Evolutionary conservation across 2,329 filamentous ascomycete species (phyloP), one percentile per base, ranked within the genome.

Genomic region (Nothopassalora personata): DNA sequence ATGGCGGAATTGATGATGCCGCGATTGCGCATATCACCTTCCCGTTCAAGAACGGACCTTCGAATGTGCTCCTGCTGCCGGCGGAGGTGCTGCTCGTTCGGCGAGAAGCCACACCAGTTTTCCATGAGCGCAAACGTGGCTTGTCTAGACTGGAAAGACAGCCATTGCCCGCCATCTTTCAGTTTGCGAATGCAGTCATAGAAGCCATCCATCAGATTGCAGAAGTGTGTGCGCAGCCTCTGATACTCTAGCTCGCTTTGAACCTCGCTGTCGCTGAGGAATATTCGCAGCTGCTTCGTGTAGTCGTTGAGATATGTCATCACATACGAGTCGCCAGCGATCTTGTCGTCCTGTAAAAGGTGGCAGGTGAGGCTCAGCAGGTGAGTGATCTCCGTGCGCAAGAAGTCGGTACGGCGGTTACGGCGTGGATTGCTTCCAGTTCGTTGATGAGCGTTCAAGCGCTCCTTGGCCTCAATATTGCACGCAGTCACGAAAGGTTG

Each of bases 31-130:
- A 87, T 75, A 19, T 88, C 85, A 58, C 81, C 78, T 60, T 94
- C 90, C 57, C 91, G 88, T 54, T 93, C 86, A 36, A 96, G 86
- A 65, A 94, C 81, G 2, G 89, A 90, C 66, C 92, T 89, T 47
- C 90, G 83, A 87, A 97, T 95, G 36, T 84, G 88, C 62, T 96
- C 89, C 74, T 97, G 92, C 61, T 91, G 83, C 59, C 87, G 86
- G 5, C 87, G 84, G 45, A 96, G 89, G 64, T 95, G 89, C 13
- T 78, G 81, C 71, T 95, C 91, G 64, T 97, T 96, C 0, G 92
- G 91, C 7, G 92, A 96, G 72, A 95, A 97, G 2, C 94, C 94
- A 72, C 94, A 99, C 95, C 95, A 99, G 65, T 97, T 93, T 74
- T 99, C 94, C 92, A 99, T 97, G 51, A 99, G 78, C 0, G 92